Evolutionary conservation across 73 alveolate genomes (phyloP).

Genomic region (Blepharisma stoltei): DNA sequence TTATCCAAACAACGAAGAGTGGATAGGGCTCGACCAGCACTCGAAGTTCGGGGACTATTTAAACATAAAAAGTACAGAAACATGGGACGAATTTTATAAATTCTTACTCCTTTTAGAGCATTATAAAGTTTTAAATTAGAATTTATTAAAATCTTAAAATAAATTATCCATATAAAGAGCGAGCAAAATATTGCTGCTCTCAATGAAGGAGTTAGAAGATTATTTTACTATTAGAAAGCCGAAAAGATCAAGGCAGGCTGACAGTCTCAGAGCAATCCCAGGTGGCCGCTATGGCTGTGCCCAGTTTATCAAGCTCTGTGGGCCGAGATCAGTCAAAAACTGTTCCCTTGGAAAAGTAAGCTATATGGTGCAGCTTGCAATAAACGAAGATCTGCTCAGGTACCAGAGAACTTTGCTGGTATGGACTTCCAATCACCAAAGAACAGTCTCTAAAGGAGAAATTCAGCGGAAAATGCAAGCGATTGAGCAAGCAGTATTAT

Average conservation of each 20-base stretch:
- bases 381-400: conserved; percentile 60
- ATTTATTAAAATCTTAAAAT: too few species aligned
- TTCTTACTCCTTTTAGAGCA: too few species aligned
- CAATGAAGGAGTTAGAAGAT: too few species aligned
- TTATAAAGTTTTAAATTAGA: too few species aligned
- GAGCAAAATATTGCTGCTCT: not conserved
- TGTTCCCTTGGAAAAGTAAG: conserved; percentile 58
- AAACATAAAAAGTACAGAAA: not conserved
- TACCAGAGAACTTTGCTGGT: conserved; percentile 59
- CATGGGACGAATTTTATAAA: not conserved
- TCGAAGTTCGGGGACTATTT: conserved; percentile 30
- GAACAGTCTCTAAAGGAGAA: conserved; percentile 40
- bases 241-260: conserved; percentile 32
- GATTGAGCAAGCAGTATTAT: conserved; percentile 51
- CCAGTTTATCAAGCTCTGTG: conserved; percentile 59
- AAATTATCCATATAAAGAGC: too few species aligned
- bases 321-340: conserved; percentile 36
- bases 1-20: conserved; percentile 23
- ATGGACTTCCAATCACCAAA: conserved; percentile 45
- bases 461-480: conserved; percentile 37
- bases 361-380: conserved; percentile 58
- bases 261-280: conserved; percentile 57
- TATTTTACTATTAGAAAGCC: conserved; percentile 3
- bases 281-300: conserved; percentile 84
- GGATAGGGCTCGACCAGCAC: not conserved